Evolutionary conservation across 352 stramenopile genomes (phyloP).

Genomic region (Plasmopara halstedii): DNA sequence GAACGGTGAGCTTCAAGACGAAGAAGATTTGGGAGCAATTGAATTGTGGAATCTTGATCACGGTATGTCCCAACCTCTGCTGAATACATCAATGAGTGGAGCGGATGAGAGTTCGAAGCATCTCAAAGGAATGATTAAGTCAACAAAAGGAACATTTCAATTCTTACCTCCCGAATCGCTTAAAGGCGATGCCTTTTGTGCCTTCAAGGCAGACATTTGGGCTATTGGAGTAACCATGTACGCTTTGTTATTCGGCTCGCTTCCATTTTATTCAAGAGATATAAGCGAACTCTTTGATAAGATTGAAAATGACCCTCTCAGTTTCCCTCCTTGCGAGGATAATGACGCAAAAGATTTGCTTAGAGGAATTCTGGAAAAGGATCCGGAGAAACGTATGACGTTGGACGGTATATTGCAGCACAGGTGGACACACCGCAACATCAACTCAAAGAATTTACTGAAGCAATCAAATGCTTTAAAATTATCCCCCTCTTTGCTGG

Average conservation of each 20-base stretch:
- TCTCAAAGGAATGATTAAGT: slow-evolving; percentile 42
- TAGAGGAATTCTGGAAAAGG: slow-evolving; percentile 55
- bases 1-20: slow-evolving; percentile 38
- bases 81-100: neutral
- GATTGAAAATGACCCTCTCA: slow-evolving; percentile 58
- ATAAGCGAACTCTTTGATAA: slow-evolving; percentile 86
- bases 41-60: slow-evolving; percentile 39
- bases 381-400: slow-evolving; percentile 59
- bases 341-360: slow-evolving; percentile 68
- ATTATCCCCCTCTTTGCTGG: slow-evolving; percentile 21
- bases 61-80: neutral
- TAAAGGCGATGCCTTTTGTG: slow-evolving; percentile 58
- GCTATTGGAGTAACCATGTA: slow-evolving; percentile 89
- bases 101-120: slow-evolving; percentile 1
- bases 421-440: slow-evolving; percentile 57
- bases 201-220: slow-evolving; percentile 87
- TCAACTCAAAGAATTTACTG: slow-evolving; percentile 40
- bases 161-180: slow-evolving; percentile 66
- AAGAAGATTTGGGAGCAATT: slow-evolving; percentile 39
- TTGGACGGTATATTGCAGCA: slow-evolving; percentile 66
- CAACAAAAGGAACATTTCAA: slow-evolving; percentile 71
- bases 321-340: slow-evolving; percentile 43
- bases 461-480: slow-evolving; percentile 39
- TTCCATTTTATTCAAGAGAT: slow-evolving; percentile 87
- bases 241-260: slow-evolving; percentile 74